Evolutionary conservation across 345 rosid genomes (phyloP), one percentile per base, ranked within the genome.

Genomic region (Linum trigynum): DNA sequence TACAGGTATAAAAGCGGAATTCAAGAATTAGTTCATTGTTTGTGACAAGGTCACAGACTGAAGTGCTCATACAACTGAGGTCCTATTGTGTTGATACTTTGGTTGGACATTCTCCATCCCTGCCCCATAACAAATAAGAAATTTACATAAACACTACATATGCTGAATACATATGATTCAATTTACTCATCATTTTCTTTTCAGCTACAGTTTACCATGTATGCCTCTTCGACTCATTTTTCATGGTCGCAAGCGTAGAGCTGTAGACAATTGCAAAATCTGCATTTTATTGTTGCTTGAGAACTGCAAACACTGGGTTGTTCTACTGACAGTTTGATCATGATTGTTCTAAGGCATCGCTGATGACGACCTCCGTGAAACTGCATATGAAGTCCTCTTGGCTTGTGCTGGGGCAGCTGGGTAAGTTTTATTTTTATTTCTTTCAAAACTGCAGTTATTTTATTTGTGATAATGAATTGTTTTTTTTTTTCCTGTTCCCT

Each of bases 391-490:
- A 80, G 75, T 88, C 76, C 90, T 94, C 59, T 75, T 94, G 82
- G 95, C 96, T 39, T 90, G 97, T 73, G 99, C 99, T 69, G 99
- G 99, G 65, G 92, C 99, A 63, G 71, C 97, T 57, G 97, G 99
- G 99, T 94, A 82, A 70, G 73, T 72, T 45, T 67, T 41, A 4
- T 40, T 39, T 64, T 59, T 64, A 39, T 42, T 63, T 56, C 15
- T 10, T 60, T 66, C 39, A 66, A 56, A 65, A 35, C 50, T 53
- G 61, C 65, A 62, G 42, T 59, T 65, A 7, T 45, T 38, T 53
- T 66, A 61, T 63, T 39, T 5, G 5, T 36, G n/a, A 38, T 36
- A 39, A 58, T 37, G 10, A 57, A 43, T 60, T 35, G 23, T 63
- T 63, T 68, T 38, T 12, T 65, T 4, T 48, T 1, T 8, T 68